A percentile compares a stretch with the other conserved stretches of the same genome.
phyloP scores from a whole-genome alignment of 257 asterid species.

The Penstemon barbatus region DNA sequence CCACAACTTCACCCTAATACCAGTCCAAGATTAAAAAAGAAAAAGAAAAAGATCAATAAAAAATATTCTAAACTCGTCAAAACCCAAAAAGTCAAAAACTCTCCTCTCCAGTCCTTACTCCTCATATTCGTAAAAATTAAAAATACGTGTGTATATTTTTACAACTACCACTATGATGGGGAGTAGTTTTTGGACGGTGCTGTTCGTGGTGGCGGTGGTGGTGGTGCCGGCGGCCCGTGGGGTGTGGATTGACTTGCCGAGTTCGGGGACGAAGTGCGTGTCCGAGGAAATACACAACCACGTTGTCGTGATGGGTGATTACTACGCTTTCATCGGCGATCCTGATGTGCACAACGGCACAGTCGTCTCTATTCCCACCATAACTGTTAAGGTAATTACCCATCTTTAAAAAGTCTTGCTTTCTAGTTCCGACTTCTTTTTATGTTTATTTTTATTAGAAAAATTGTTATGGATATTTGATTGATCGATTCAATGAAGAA shows the following conservation, averaged over 20 bases:
- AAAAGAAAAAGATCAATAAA: no score
- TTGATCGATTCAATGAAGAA: slow-evolving; percentile 9
- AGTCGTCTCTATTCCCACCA: slow-evolving; percentile 47
- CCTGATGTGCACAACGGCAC: slow-evolving; percentile 39
- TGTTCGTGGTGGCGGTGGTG: slow-evolving; percentile 32
- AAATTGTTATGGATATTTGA: slow-evolving; percentile 1
- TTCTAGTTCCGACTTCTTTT: background rate
- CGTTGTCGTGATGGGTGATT: slow-evolving; percentile 81
- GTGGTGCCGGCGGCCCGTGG: slow-evolving; percentile 54
- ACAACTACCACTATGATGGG: slow-evolving; percentile 27
- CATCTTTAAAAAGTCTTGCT: background rate
- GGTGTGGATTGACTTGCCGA: slow-evolving; percentile 74
- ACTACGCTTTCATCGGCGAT: slow-evolving; percentile 56
- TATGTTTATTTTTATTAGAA: background rate
- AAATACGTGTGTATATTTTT: no score
- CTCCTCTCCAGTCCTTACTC: background rate
- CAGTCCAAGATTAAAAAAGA: background rate
- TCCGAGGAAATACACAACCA: slow-evolving; percentile 68
- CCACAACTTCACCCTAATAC: background rate
- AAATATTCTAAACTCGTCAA: background rate
- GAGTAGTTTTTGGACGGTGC: slow-evolving; percentile 31
- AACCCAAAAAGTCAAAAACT: background rate
- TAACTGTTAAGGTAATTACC: slow-evolving; percentile 62
- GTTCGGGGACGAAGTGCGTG: slow-evolving; percentile 69
- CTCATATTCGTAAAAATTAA: background rate